These are phyloP conservation scores for Pseudogymnoascus sp. DNA, from an alignment of 2,329 filamentous ascomycete genomes.

Conservation along the genomic window DNA sequence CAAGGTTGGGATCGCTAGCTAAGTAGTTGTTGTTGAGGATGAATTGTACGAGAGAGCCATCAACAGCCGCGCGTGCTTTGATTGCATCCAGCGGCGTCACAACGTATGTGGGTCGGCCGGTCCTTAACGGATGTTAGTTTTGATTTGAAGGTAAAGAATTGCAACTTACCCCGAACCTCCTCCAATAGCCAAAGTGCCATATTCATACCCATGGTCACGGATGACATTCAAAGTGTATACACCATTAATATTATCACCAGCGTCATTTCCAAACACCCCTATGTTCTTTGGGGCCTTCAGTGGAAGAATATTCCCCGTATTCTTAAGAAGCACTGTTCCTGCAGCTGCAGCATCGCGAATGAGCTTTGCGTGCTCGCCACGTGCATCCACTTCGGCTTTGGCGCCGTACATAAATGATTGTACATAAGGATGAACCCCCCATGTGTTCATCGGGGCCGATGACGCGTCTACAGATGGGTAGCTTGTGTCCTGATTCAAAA, in stretches of 20 bases:
- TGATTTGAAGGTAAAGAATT: background rate
- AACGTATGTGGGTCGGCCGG: slow-evolving; percentile 52
- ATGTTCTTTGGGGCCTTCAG: slow-evolving; percentile 38
- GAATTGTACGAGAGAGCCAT: slow-evolving; percentile 16
- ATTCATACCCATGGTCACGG: slow-evolving; percentile 11
- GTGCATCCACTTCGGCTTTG: slow-evolving; percentile 40
- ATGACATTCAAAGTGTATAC: background rate
- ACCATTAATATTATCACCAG: slow-evolving; percentile 33
- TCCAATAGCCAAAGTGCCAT: slow-evolving; percentile 19
- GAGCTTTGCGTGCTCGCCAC: slow-evolving; percentile 43
- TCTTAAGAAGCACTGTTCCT: slow-evolving; percentile 57
- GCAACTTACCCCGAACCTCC: slow-evolving; percentile 18
- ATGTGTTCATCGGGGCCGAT: slow-evolving; percentile 29
- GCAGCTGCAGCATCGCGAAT: slow-evolving; percentile 51
- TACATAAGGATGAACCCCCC: background rate
- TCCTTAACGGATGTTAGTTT: slow-evolving; percentile 16
- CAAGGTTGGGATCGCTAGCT: background rate
- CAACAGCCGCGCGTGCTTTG: slow-evolving; percentile 21
- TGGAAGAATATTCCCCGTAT: slow-evolving; percentile 40
- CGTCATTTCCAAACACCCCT: slow-evolving; percentile 41
- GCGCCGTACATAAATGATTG: slow-evolving; percentile 16
- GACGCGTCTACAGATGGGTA: slow-evolving; percentile 36
- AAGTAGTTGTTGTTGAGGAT: slow-evolving; percentile 16
- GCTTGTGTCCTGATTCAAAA: slow-evolving; percentile 39
- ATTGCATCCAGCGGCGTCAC: slow-evolving; percentile 51